Evolutionary conservation across 164 flowering plant species (phyloP).

Genomic region (Nelumbo lutea): DNA sequence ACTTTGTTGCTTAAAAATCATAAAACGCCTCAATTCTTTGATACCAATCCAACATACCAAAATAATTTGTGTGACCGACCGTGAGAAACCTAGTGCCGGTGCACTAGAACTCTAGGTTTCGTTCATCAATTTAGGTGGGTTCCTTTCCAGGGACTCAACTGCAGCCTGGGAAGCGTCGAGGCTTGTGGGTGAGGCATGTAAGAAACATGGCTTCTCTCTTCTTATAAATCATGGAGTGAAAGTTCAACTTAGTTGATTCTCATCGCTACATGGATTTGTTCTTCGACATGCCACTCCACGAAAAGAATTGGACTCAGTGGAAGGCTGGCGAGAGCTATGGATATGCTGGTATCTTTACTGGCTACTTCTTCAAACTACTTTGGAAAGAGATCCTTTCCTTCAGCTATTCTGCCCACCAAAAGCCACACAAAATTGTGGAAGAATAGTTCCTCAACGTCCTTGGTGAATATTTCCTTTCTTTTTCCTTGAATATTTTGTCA

Average conservation of each 20-base stretch:
- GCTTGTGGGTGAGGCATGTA: conserved; percentile 44
- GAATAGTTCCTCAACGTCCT: conserved; percentile 34
- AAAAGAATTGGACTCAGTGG: conserved; percentile 37
- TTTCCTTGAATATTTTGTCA: too few relatives aligned
- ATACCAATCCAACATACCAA: conserved; percentile 8
- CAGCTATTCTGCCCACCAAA: neutral
- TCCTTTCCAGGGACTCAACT: conserved; percentile 38
- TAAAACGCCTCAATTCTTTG: conserved; percentile 13
- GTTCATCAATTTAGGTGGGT: conserved; percentile 40
- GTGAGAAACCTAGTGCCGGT: neutral
- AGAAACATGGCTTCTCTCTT: conserved; percentile 56
- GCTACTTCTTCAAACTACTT: conserved; percentile 28
- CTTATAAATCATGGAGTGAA: too few relatives aligned
- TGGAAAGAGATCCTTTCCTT: too few relatives aligned
- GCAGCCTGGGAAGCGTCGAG: conserved; percentile 14
- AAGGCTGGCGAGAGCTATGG: conserved; percentile 50
- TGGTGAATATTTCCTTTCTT: conserved; percentile 36
- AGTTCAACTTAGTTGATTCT: conserved; percentile 31
- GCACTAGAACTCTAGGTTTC: conserved; percentile 31
- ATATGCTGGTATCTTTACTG: conserved; percentile 60
- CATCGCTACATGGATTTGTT: too few relatives aligned
- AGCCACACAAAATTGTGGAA: conserved; percentile 22
- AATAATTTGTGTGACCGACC: conserved; percentile 62
- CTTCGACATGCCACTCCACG: too few relatives aligned
- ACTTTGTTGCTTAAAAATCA: too few relatives aligned